Evolutionary conservation across 768 basidiomycete genomes (phyloP).

Genomic region (Pleurotus eryngii): DNA sequence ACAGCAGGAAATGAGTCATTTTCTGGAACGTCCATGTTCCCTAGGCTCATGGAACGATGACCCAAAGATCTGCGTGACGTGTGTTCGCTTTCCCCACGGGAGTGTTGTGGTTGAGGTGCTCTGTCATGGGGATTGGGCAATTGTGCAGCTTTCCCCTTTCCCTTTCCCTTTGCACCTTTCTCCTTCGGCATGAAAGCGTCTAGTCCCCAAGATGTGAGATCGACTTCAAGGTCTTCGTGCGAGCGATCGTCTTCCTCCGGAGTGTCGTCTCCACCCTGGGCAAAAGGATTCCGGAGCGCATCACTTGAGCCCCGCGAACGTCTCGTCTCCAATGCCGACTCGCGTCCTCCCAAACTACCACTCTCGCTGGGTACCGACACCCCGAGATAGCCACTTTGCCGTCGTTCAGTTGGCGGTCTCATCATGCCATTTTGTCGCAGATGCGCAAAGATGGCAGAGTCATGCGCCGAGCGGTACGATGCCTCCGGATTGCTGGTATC

Average conservation of each 20-base stretch:
- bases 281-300: constrained; percentile 72
- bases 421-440: constrained; percentile 56
- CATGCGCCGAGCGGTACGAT: constrained; percentile 64
- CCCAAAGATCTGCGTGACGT: constrained; percentile 24
- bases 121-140: constrained; percentile 39
- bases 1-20: constrained; percentile 29
- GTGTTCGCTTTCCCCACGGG: constrained; percentile 38
- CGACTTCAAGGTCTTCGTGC: constrained; percentile 64
- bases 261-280: constrained; percentile 44
- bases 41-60: constrained; percentile 64
- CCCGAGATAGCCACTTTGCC: constrained; percentile 66
- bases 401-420: constrained; percentile 36
- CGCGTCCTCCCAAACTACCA: constrained; percentile 40
- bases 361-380: constrained; percentile 64
- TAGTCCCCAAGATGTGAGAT: constrained; percentile 82
- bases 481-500: constrained; percentile 66
- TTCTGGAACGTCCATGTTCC: constrained; percentile 48
- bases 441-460: constrained; percentile 85
- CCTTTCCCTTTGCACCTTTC: constrained; percentile 44
- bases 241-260: constrained; percentile 52
- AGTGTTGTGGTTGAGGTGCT: constrained; percentile 39
- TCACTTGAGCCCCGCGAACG: constrained; percentile 58
- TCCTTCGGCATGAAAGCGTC: constrained; percentile 74
- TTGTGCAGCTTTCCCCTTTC: constrained; percentile 36
- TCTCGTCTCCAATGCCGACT: constrained; percentile 45